Conservation (phyloP, 192 early-diverging fungal species). For the Coemansia sp. region DNA sequence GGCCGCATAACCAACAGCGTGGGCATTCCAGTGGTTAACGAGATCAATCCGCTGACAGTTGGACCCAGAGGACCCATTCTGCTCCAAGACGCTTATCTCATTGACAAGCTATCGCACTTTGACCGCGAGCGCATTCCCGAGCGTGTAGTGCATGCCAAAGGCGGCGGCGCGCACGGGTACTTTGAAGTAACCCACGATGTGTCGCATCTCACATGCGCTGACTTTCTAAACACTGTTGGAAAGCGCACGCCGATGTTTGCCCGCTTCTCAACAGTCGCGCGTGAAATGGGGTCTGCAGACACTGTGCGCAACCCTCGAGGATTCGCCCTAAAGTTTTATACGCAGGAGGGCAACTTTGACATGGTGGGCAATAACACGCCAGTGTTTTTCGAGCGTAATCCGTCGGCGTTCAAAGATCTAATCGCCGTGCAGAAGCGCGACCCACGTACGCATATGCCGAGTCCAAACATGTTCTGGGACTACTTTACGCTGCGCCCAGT, state of each 20-base stretch:
- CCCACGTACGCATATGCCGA: constrained; percentile 57
- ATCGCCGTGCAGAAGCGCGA: constrained; percentile 71
- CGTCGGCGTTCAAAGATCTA: constrained; percentile 60
- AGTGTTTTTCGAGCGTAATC: constrained; percentile 75
- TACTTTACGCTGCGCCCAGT: constrained; percentile 60
- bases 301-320: constrained; percentile 71
- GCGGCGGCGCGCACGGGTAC: constrained; percentile 63
- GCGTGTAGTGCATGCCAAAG: constrained; percentile 63
- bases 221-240: constrained; percentile 60
- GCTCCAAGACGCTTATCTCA: constrained; percentile 59
- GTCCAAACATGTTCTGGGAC: constrained; percentile 60
- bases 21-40: constrained; percentile 66
- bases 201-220: constrained; percentile 65
- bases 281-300: constrained; percentile 62
- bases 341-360: constrained; percentile 77
- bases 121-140: constrained; percentile 56
- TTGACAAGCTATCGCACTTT: constrained; percentile 63
- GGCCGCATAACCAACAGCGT: constrained; percentile 52
- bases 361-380: constrained; percentile 83
- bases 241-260: constrained; percentile 68
- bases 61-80: constrained; percentile 63
- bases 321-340: constrained; percentile 74
- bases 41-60: constrained; percentile 63
- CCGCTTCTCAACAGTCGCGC: constrained; percentile 67
- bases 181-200: constrained; percentile 74